Evolutionary conservation across 352 stramenopile genomes (phyloP).

Genomic region (Proteromonas lacertae): DNA sequence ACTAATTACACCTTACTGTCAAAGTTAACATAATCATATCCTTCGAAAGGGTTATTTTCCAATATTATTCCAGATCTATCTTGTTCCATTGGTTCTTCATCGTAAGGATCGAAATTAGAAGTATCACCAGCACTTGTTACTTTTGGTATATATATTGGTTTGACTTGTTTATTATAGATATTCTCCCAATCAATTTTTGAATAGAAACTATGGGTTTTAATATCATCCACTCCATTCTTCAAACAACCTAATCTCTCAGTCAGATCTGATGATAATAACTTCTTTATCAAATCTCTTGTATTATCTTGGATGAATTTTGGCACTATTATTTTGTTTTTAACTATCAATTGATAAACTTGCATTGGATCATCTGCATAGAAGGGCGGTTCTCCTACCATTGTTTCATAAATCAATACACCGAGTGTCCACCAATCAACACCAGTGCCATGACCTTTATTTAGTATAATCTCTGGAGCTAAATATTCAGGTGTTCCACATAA

Average conservation of each 20-base stretch:
- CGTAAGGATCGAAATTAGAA: slow-evolving; percentile 85
- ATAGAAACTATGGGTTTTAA: slow-evolving; percentile 88
- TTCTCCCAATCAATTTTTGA: slow-evolving; percentile 48
- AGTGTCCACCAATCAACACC: slow-evolving; percentile 70
- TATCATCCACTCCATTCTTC: slow-evolving; percentile 60
- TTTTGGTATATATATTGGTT: slow-evolving; percentile 52
- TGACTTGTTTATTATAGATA: slow-evolving; percentile 39
- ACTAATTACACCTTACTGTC: no score
- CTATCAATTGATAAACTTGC: slow-evolving; percentile 65
- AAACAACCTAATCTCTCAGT: no score
- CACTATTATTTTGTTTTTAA: slow-evolving; percentile 66
- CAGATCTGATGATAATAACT: slow-evolving; percentile 65
- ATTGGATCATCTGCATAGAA: slow-evolving; percentile 81
- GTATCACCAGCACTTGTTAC: slow-evolving; percentile 56
- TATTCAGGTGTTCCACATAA: no score
- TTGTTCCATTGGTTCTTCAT: no score
- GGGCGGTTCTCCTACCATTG: slow-evolving; percentile 67
- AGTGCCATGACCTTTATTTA: slow-evolving; percentile 25
- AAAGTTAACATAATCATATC: no score
- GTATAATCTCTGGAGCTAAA: no score
- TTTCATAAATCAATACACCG: slow-evolving; percentile 62
- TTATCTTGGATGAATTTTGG: slow-evolving; percentile 66
- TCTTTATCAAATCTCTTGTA: slow-evolving; percentile 76
- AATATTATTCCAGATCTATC: no score
- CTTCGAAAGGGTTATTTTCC: no score